Base-by-base conservation (phyloP, 306 rosid genomes). In the Cucumis melo region DNA sequence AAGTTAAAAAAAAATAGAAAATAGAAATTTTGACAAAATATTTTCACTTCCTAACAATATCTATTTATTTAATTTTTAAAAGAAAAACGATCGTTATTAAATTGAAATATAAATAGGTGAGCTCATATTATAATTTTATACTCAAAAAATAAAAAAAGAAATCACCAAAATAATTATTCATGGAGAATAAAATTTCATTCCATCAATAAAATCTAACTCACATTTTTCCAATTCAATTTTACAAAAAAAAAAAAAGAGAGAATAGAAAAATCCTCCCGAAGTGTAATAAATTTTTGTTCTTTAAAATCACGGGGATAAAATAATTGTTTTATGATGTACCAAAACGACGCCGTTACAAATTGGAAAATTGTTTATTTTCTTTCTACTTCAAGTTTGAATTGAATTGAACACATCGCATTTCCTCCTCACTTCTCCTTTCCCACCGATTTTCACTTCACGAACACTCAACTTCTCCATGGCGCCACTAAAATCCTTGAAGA, bases 401-500 rank as follows among this genome's bases (percentile, higher is more conserved):
- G 46, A 14, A 77, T 87, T 87, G 67, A 87, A 85, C 7, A 66
- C 74, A 57, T 87, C 91, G 55, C 89, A 87, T 78, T 70, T 78
- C 36, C 60, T 81, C 73, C 91, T 82, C 24, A 87, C 87, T 84
- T 87, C 91, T 59, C 91, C 91, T 51, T 83, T 67, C 0, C 9
- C 20, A 1, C 86, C 91, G 3, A 78, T 82, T 86, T 85, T 87
- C 42, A 87, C 44, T 2, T 70, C 82, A 11, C 23, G 76, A 36
- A 80, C 73, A 27, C 89, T 76, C 61, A 87, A 68, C 82, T 85
- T 87, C 81, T 87, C 87, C 89, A 87, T 83, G 5, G 87, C 91
- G 15, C 46, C 61, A 0, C 85, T 48, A 21, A 87, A 87, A 0
- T 73, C 89, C 63, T 65, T 67, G 79, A 85, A 87, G 65, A 87